Conservation (phyloP, 2,329 filamentous ascomycete species). For the Cercospora janseana region DNA sequence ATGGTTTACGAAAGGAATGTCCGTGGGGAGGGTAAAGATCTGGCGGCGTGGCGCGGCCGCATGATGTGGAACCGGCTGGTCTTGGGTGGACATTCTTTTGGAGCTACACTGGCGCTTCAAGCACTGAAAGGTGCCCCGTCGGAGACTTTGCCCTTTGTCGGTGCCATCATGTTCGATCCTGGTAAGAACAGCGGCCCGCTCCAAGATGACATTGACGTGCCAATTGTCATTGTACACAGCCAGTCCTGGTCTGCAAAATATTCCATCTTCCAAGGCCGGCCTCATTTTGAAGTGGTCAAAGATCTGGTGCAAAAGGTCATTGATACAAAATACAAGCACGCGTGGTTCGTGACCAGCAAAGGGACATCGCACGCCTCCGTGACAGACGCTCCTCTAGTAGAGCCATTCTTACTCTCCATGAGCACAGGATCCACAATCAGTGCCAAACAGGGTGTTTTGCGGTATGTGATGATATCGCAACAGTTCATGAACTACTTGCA, state of each 20-base stretch:
- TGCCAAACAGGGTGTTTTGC: constrained; percentile 54
- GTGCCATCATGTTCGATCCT: constrained; percentile 63
- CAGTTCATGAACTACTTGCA: constrained; percentile 56
- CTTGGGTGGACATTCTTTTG: constrained; percentile 64
- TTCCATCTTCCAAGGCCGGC: constrained; percentile 60
- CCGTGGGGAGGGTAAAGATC: constrained; percentile 48
- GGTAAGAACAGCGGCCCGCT: constrained; percentile 63
- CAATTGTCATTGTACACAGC: constrained; percentile 62
- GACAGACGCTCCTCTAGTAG: constrained; percentile 64
- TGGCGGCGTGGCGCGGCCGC: constrained; percentile 53
- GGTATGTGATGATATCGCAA: constrained; percentile 60
- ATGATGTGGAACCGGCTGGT: constrained; percentile 57
- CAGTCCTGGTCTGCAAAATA: constrained; percentile 61
- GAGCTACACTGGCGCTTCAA: constrained; percentile 62
- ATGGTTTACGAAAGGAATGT: constrained; percentile 46
- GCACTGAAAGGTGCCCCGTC: constrained; percentile 53
- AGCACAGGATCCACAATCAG: constrained; percentile 62
- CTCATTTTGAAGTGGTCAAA: constrained; percentile 63
- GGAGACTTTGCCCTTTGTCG: constrained; percentile 50
- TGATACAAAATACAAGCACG: constrained; percentile 43
- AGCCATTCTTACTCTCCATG: constrained; percentile 60
- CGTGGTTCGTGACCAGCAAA: constrained; percentile 47
- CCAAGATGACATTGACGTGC: constrained; percentile 58
- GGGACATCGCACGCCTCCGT: constrained; percentile 58
- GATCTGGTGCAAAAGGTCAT: constrained; percentile 52